phyloP scores from a whole-genome alignment of 768 basidiomycete species.

The Collybiopsis luxurians region DNA sequence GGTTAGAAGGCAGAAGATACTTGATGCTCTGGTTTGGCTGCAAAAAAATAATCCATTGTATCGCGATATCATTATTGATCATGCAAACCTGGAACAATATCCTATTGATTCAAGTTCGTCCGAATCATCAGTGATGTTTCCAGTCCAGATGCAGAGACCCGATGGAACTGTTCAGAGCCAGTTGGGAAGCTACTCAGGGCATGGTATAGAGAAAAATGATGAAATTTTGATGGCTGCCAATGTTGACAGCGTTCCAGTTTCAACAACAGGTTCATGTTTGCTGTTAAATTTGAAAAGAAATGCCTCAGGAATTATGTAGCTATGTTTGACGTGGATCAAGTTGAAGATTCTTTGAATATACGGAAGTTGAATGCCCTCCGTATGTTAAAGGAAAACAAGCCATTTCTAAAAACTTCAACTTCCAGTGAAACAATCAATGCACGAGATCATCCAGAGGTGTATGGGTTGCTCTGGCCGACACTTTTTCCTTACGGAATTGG shows the following conservation, averaged over 20 bases:
- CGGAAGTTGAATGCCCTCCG: constrained; percentile 8
- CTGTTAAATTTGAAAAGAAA: neutral
- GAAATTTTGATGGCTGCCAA: no score
- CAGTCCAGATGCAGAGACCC: constrained; percentile 6
- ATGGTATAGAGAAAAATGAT: constrained; percentile 13
- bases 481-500: constrained; percentile 1
- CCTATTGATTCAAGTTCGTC: constrained; percentile 4
- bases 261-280: neutral
- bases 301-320: neutral
- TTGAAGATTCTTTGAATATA: neutral
- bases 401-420: constrained; percentile 9
- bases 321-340: constrained; percentile 7
- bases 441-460: constrained; percentile 14
- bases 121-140: constrained; percentile 4
- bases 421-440: neutral
- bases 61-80: constrained; percentile 10
- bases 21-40: constrained; percentile 11
- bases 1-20: constrained; percentile 6
- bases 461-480: constrained; percentile 15
- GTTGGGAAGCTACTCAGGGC: constrained; percentile 10
- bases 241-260: constrained; percentile 1
- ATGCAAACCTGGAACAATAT: constrained; percentile 8
- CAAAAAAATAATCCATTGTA: constrained; percentile 14
- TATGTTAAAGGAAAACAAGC: neutral
- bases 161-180: constrained; percentile 9